Conservation (phyloP, 1,284 basidiomycete genomes). For the Ustilago trichophora region DNA sequence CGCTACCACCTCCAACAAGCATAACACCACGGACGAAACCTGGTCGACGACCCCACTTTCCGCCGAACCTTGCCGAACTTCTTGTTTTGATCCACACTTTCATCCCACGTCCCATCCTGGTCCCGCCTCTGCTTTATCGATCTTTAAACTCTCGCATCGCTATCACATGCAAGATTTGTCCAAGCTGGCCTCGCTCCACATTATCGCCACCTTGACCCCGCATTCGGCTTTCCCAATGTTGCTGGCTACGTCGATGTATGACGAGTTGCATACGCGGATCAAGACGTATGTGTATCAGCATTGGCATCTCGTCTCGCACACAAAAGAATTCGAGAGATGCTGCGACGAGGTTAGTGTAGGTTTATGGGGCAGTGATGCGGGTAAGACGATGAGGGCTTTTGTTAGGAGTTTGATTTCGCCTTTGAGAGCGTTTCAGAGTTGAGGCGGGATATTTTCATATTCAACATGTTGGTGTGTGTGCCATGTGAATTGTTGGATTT, state of each 20-base stretch:
- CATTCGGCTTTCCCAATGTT: conserved; percentile 77
- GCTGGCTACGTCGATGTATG: conserved; percentile 69
- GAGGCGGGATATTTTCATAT: too few relatives aligned
- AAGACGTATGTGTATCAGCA: conserved; percentile 60
- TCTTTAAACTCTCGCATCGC: conserved; percentile 82
- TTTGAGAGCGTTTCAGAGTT: too few relatives aligned
- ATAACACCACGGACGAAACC: conserved; percentile 8
- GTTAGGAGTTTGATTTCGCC: conserved; percentile 39
- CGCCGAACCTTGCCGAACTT: too few relatives aligned
- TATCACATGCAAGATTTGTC: conserved; percentile 77
- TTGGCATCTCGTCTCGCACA: conserved; percentile 53
- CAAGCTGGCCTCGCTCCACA: conserved; percentile 76
- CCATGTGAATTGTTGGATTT: too few relatives aligned
- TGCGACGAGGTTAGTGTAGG: conserved; percentile 60
- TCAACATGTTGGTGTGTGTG: too few relatives aligned
- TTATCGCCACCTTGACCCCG: conserved; percentile 78
- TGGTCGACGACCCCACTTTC: too few relatives aligned
- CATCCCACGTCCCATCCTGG: conserved; percentile 74
- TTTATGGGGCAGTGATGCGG: conserved; percentile 54
- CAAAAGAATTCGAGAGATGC: conserved; percentile 59
- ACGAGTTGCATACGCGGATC: conserved; percentile 54
- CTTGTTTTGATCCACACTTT: conserved; percentile 74
- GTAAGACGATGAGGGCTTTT: conserved; percentile 48
- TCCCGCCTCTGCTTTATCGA: conserved; percentile 72
- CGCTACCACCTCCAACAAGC: conserved; percentile 4